Conservation (phyloP, 1,284 basidiomycete genomes). For the Naganishia sp. region DNA sequence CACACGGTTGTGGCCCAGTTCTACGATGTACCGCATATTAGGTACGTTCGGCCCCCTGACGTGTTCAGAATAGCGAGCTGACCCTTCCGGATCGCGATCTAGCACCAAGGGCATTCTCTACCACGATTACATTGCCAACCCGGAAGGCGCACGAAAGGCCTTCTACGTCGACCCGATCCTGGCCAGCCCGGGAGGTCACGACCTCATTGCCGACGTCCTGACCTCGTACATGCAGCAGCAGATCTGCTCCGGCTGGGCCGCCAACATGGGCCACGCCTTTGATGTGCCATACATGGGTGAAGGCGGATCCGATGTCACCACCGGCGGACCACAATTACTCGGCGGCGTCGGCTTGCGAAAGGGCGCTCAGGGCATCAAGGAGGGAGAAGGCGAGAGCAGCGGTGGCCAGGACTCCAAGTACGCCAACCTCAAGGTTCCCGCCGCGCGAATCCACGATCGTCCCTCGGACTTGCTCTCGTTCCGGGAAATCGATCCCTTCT, state of each 20-base stretch:
- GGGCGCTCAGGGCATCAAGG: constrained; percentile 42
- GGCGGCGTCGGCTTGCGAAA: constrained; percentile 54
- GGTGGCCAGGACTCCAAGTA: constrained; percentile 46
- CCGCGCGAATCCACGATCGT: constrained; percentile 70
- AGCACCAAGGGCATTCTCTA: constrained; percentile 80
- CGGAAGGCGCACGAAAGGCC: constrained; percentile 63
- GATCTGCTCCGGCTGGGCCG: constrained; percentile 79
- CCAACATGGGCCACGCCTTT: constrained; percentile 65
- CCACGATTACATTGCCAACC: constrained; percentile 74
- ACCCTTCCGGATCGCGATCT: background rate
- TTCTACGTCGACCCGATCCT: constrained; percentile 82
- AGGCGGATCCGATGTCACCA: constrained; percentile 45
- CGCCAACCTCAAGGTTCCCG: constrained; percentile 63
- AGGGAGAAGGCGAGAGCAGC: constrained; percentile 37
- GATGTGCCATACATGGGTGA: constrained; percentile 60
- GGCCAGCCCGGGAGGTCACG: constrained; percentile 76
- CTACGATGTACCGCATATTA: constrained; percentile 89
- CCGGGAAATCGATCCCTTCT: constrained; percentile 82
- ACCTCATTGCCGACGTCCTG: constrained; percentile 78
- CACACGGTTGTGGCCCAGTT: constrained; percentile 88
- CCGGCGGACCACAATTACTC: constrained; percentile 44
- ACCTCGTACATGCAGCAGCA: constrained; percentile 83
- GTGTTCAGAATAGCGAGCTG: background rate
- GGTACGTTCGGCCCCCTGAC: constrained; percentile 52
- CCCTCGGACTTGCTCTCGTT: constrained; percentile 65